phyloP scores from a whole-genome alignment of 2,329 filamentous ascomycete genomes.

The Trichoderma aggressivum region DNA sequence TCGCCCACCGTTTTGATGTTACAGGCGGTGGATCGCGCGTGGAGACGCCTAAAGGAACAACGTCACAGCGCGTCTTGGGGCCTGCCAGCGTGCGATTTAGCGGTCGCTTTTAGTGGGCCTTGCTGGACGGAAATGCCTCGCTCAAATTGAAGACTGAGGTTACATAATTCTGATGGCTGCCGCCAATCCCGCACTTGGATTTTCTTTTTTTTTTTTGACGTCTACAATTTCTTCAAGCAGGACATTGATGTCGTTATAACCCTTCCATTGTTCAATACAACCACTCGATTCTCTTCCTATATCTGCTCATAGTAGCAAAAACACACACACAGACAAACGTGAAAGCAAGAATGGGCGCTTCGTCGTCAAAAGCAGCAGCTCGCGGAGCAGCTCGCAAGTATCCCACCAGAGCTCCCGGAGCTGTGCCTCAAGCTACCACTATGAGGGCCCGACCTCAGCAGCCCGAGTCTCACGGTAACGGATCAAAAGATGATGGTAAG shows the following conservation, averaged over 20 bases:
- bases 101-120: background rate
- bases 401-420: slow-evolving; percentile 37
- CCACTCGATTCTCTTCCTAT: background rate
- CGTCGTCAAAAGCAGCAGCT: slow-evolving; percentile 18
- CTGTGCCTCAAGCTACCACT: slow-evolving; percentile 23
- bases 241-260: background rate
- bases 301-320: background rate
- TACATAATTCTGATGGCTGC: slow-evolving; percentile 7
- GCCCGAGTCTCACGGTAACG: slow-evolving; percentile 14
- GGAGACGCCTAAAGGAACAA: slow-evolving; percentile 2
- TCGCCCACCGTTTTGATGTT: background rate
- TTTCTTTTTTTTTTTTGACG: background rate
- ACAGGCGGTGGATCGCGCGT: background rate
- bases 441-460: slow-evolving; percentile 20
- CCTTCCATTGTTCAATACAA: background rate
- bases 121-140: background rate
- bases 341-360: slow-evolving; percentile 14
- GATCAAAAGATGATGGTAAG: slow-evolving; percentile 25
- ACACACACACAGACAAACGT: background rate
- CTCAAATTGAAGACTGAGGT: background rate
- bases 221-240: background rate
- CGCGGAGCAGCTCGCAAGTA: slow-evolving; percentile 38
- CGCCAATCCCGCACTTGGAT: background rate
- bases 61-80: slow-evolving; percentile 13
- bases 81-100: slow-evolving; percentile 1